These are phyloP conservation scores for Parsonsia alboflavescens DNA, from an alignment of 257 asterid genomes.

Conservation along the genomic window DNA sequence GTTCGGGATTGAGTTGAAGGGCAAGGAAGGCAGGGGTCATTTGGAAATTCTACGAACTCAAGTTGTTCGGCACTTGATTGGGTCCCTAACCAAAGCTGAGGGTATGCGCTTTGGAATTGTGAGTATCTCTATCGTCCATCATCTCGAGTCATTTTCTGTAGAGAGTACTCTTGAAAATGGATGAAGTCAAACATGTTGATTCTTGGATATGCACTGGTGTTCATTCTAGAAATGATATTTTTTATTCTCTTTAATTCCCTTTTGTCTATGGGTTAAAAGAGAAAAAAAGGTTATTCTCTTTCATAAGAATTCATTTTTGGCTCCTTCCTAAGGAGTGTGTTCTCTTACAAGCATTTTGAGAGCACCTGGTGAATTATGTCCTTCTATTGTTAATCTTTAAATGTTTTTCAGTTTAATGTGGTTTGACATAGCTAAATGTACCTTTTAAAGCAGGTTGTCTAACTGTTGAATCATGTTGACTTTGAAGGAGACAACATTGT, in stretches of 20 bases:
- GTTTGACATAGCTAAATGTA: not conserved
- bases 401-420: not conserved
- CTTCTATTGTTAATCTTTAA: not conserved
- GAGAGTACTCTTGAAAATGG: not conserved
- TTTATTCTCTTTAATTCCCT: not conserved
- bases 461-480: not conserved
- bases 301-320: not conserved
- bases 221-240: not conserved
- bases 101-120: conserved; percentile 80
- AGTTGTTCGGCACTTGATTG: conserved; percentile 67
- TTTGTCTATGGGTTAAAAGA: not conserved
- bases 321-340: not conserved
- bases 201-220: not conserved
- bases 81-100: conserved; percentile 56
- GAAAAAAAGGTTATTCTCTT: not conserved
- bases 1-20: conserved; percentile 25
- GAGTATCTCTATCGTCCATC: conserved; percentile 19
- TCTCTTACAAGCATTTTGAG: not conserved
- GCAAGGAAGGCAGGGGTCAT: conserved; percentile 18
- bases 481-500: not conserved
- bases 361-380: not conserved
- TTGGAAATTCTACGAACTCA: conserved; percentile 31
- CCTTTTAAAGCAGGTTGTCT: not conserved
- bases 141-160: not conserved
- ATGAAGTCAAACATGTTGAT: not conserved